Percentiles rank a stretch among this genome's conserved stretches.
Conservation (phyloP, 164 flowering plant genomes). For the Aristolochia contorta region DNA sequence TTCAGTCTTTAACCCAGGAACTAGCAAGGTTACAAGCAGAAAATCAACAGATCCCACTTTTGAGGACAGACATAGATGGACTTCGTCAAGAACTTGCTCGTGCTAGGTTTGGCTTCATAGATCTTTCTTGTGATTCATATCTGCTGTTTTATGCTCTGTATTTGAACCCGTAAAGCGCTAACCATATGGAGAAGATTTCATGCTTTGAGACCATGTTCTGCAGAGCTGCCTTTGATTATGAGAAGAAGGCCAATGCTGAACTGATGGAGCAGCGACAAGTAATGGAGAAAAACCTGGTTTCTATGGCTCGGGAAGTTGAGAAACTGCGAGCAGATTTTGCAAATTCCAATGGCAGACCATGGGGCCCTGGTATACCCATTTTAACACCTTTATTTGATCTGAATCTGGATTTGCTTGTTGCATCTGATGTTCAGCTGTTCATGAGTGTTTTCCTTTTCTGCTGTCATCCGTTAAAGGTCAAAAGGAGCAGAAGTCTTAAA, state of each 20-base stretch:
- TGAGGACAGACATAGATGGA: conserved; percentile 66
- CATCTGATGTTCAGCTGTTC: too few relatives aligned
- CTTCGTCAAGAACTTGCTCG: conserved; percentile 77
- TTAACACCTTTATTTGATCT: not conserved
- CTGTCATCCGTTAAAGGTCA: too few relatives aligned
- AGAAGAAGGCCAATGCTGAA: conserved; percentile 77
- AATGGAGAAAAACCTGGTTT: conserved; percentile 84
- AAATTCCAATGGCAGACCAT: conserved; percentile 45
- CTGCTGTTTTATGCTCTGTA: not conserved
- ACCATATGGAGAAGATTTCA: too few relatives aligned
- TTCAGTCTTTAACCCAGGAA: conserved; percentile 57
- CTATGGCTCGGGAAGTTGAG: conserved; percentile 94
- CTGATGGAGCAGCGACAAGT: conserved; percentile 74
- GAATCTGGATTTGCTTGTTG: not conserved
- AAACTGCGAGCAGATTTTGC: conserved; percentile 74
- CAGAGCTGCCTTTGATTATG: conserved; percentile 77
- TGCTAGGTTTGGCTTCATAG: conserved; percentile 49
- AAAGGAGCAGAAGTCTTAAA: too few relatives aligned
- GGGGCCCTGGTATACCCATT: conserved; percentile 55
- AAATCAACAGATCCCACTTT: conserved; percentile 58
- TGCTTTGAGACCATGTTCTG: conserved; percentile 1
- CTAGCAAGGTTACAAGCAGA: conserved; percentile 54
- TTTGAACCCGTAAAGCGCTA: not conserved
- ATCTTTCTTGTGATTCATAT: not conserved
- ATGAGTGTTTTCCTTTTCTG: too few relatives aligned